phyloP scores from a whole-genome alignment of 306 rosid species.

The Pyrus bretschneideri region DNA sequence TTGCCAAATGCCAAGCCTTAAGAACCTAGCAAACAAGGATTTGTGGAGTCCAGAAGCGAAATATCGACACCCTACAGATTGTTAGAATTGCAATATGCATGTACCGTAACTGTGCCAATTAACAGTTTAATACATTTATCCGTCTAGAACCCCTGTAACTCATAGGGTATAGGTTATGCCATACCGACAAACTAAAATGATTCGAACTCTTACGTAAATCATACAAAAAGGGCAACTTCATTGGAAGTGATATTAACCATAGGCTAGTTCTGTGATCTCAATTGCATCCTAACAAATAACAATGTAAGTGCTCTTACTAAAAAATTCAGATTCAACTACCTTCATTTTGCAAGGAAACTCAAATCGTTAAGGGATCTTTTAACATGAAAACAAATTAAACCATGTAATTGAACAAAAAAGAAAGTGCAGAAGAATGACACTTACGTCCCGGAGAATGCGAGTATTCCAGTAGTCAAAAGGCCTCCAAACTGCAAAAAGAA shows the following conservation, averaged over 20 bases:
- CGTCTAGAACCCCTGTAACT: neutral
- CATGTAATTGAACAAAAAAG: neutral
- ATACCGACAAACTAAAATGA: neutral
- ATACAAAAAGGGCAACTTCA: neutral
- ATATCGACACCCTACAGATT: neutral
- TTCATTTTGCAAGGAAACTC: neutral
- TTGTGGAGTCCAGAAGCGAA: neutral
- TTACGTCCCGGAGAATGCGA: slow-evolving; percentile 93
- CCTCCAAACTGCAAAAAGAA: slow-evolving; percentile 69
- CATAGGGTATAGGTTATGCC: neutral
- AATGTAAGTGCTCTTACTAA: neutral
- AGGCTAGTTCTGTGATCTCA: neutral
- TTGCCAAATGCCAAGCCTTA: neutral
- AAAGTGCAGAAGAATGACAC: slow-evolving; percentile 21
- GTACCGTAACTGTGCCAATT: neutral
- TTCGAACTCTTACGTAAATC: neutral
- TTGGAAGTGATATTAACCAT: neutral
- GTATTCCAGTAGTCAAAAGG: slow-evolving; percentile 71
- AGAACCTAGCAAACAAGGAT: neutral
- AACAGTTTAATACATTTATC: neutral
- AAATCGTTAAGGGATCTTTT: neutral
- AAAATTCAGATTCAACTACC: neutral
- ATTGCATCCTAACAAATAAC: neutral
- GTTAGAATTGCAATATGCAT: neutral
- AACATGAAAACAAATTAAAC: neutral